These are phyloP conservation scores for Nothophytophthora sp. DNA, from an alignment of 352 stramenopile genomes.

Conservation along the genomic window DNA sequence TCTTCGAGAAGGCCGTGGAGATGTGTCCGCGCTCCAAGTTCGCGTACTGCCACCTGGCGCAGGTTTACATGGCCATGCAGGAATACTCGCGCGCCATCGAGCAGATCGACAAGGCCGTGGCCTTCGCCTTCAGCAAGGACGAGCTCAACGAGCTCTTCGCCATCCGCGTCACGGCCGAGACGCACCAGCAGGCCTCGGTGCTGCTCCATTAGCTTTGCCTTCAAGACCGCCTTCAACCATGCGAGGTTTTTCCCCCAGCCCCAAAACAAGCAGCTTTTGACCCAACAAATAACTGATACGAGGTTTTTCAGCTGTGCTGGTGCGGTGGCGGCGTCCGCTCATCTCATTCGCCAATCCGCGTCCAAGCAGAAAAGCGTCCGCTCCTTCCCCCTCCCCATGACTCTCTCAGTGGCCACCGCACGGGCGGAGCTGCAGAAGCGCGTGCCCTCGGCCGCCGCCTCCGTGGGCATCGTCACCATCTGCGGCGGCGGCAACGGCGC, in stretches of 20 bases:
- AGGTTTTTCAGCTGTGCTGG: neutral
- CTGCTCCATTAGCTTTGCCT: constrained; percentile 69
- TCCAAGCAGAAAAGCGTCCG: constrained; percentile 20
- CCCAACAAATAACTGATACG: too few relatives aligned
- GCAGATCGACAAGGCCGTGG: constrained; percentile 79
- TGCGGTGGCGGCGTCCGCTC: constrained; percentile 5
- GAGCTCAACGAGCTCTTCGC: constrained; percentile 81
- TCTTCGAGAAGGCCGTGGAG: constrained; percentile 80
- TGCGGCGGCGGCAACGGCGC: constrained; percentile 92
- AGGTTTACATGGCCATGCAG: constrained; percentile 89
- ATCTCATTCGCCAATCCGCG: constrained; percentile 20
- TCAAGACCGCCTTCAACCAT: neutral
- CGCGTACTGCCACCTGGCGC: constrained; percentile 78
- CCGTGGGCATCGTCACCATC: constrained; percentile 82
- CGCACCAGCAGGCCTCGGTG: constrained; percentile 68
- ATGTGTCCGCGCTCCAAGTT: constrained; percentile 85
- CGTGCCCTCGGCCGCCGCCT: constrained; percentile 26
- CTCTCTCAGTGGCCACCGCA: constrained; percentile 76
- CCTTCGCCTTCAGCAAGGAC: constrained; percentile 71
- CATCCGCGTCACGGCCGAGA: constrained; percentile 77
- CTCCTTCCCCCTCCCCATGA: constrained; percentile 52
- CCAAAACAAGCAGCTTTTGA: neutral
- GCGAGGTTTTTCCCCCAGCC: too few relatives aligned
- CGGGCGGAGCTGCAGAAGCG: constrained; percentile 61
- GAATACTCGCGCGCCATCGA: constrained; percentile 77